Evolutionary conservation across 176 grass and related monocot species (phyloP), one percentile per base, ranked within the genome.

Genomic region (Metroxylon sagu): DNA sequence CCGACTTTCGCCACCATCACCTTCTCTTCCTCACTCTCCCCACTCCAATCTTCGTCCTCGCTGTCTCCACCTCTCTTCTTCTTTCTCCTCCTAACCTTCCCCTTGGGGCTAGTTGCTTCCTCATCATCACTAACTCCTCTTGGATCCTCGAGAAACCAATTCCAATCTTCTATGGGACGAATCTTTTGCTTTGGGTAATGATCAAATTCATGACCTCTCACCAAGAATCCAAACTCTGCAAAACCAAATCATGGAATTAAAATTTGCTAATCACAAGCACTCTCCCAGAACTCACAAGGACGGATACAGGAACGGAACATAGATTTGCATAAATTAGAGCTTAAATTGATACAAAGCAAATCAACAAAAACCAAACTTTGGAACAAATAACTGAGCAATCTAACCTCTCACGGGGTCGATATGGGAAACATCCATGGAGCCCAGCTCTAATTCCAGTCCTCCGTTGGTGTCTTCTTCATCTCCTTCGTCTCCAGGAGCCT

Each of bases 221-320:
- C 69, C 23, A 97, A 31, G 64, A 97, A 91, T 4, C 92, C 92
- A 4, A 91, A 91, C 62, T 91, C 84, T 91, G 79, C 84, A 81
- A 18, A 26, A 66, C 4, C 16, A 66, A 29, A 52, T 60, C 23
- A 52, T 16, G 16, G 16, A 53, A 29, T 6, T 4, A 53, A 53
- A 53, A 16, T 15, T 26, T 0, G 6, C 6, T 7, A 1, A 35
- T 23, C 21, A 23, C 21, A 25, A 15, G 16, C 16, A 64, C 8
- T 50, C 39, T 10, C 16, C 23, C 18, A 15, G 4, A 65, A 65
- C 23, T 50, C 19, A 26, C 35, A 21, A 50, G 61, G 43, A 5
- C 5, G 4, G 35, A 15, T 48, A 15, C 5, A 53, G 25, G 6
- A 27, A 55, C 56, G 62, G 14, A 19, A 16, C 1, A 16, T 23